Evolutionary conservation across 176 grass and related monocot genomes (phyloP).

Genomic region (Carex pumila): DNA sequence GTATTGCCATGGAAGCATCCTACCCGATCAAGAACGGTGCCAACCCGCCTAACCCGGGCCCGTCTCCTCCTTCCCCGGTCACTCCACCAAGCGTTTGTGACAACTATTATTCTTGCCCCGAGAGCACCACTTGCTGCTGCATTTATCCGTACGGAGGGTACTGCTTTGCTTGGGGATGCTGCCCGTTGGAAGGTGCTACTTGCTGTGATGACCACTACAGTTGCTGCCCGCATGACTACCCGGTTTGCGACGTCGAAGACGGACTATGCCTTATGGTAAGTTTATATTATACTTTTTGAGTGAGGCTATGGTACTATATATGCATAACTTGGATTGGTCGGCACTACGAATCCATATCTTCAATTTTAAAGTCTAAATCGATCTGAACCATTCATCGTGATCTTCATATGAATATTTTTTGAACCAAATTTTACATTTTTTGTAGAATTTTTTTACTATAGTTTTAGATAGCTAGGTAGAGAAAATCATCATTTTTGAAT

Average conservation of each 20-base stretch:
- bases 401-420: no score
- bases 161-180: slow-evolving; percentile 87
- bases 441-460: no score
- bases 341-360: no score
- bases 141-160: slow-evolving; percentile 49
- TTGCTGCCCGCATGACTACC: slow-evolving; percentile 92
- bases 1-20: slow-evolving; percentile 61
- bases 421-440: no score
- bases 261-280: slow-evolving; percentile 75
- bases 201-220: slow-evolving; percentile 93
- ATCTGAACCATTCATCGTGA: no score
- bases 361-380: no score
- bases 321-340: no score
- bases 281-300: no score
- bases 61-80: slow-evolving; percentile 52
- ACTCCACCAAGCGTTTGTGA: slow-evolving; percentile 40
- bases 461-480: no score
- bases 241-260: slow-evolving; percentile 48
- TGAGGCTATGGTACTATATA: no score
- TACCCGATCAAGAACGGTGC: slow-evolving; percentile 62
- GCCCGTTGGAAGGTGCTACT: slow-evolving; percentile 70
- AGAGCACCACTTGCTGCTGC: slow-evolving; percentile 82
- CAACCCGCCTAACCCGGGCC: slow-evolving; percentile 80
- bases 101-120: slow-evolving; percentile 53
- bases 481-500: no score